Evolutionary conservation across 768 basidiomycete genomes (phyloP), one percentile per base, ranked within the genome.

Genomic region (Scleroderma bovista): DNA sequence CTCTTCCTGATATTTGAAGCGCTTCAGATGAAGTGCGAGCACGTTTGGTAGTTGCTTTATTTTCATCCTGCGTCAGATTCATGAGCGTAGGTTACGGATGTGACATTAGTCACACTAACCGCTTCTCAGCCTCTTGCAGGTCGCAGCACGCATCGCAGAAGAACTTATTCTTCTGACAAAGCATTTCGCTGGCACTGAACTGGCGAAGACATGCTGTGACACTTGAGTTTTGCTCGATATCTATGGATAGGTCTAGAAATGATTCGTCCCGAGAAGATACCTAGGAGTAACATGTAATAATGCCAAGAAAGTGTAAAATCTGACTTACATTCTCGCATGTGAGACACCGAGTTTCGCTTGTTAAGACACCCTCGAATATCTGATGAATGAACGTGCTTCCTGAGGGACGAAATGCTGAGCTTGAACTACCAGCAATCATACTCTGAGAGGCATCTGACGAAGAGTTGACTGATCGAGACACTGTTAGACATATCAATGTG

Each of bases 1-100:
- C 57, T 92, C 87, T 67, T 97, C 95, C 66, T 96, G 93, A 63
- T 93, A 96, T 70, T 99, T 99, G 84, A 99, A 99, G 31, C 96
- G 83, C 73, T 99, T 99, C 42, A 99, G 72, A 67, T 99, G 96
- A 22, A 99, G 77, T 12, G 95, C 93, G 20, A 99, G 83, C 33
- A 99, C 77, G 64, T 97, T 95, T 1, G 96, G 96, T 1, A 97
- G 75, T 57, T 84, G 88, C 74, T 97, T 97, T 66, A 99, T 93
- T 71, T 99, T 99, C 95, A 99, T 98, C 60, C 95, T 96, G 63
- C 29, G 6, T 13, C 17, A 9, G 3, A 22, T 37, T 53, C 41
- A 61, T 49, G 20, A 51, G 52, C 52, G 48, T 43, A n/a, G 23
- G 31, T 48, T 31, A n/a, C 19, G 22, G 17, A 11, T 19, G 1